Evolutionary conservation across 2,329 filamentous ascomycete genomes (phyloP).

Genomic region (Fusarium musae): DNA sequence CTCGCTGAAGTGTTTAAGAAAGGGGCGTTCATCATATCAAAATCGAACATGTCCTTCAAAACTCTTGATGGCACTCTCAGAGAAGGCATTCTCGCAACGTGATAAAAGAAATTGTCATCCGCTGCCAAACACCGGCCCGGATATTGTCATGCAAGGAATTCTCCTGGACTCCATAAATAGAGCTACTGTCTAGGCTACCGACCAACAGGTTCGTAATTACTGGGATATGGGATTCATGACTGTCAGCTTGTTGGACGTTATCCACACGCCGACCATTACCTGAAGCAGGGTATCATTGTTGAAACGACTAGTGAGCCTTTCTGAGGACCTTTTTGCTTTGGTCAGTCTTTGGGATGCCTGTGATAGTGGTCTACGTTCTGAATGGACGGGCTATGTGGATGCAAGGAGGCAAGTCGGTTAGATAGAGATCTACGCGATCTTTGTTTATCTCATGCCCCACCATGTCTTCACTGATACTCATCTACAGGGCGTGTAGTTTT

Average conservation of each 20-base stretch:
- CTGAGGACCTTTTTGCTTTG: neutral
- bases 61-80: constrained; percentile 4
- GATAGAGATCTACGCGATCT: neutral
- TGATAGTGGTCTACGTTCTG: neutral
- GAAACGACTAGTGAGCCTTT: neutral
- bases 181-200: neutral
- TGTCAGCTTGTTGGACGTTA: neutral
- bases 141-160: constrained; percentile 11
- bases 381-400: neutral
- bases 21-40: constrained; percentile 6
- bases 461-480: neutral
- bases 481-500: neutral
- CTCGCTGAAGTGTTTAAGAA: neutral
- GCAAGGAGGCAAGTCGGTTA: neutral
- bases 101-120: neutral
- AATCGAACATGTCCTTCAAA: constrained; percentile 9
- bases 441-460: neutral
- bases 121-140: neutral
- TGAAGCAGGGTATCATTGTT: neutral
- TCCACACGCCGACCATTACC: neutral
- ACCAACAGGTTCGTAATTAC: neutral
- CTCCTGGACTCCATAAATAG: neutral
- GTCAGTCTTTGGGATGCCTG: neutral
- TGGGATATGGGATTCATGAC: neutral
- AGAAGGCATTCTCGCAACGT: neutral